phyloP scores from a whole-genome alignment of 768 basidiomycete species.

The Trametes punicea region DNA sequence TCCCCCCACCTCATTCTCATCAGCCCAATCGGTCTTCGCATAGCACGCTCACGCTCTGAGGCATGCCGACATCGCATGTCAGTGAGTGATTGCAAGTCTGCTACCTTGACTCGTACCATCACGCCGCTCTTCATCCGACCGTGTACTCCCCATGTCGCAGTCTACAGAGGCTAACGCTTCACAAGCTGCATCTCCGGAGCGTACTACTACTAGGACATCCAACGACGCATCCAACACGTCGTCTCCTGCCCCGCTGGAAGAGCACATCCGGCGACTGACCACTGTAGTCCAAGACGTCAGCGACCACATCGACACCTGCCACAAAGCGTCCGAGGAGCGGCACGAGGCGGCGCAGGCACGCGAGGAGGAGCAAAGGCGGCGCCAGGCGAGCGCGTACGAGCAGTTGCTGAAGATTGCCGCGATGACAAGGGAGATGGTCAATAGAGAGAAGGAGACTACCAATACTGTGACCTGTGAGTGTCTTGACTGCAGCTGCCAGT shows the following conservation, averaged over 20 bases:
- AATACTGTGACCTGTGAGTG: slow-evolving; percentile 1
- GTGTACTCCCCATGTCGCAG: too few relatives aligned
- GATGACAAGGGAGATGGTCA: slow-evolving; percentile 1
- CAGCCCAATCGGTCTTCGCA: too few relatives aligned
- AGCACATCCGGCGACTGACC: slow-evolving; percentile 12
- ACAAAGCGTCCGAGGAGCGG: slow-evolving; percentile 1
- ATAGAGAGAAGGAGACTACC: slow-evolving; percentile 1
- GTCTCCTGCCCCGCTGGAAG: slow-evolving; percentile 2
- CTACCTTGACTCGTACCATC: neutral
- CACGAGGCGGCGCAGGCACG: neutral
- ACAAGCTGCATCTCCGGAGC: too few relatives aligned
- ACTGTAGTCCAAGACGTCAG: slow-evolving; percentile 3
- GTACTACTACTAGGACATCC: too few relatives aligned
- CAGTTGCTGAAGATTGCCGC: slow-evolving; percentile 8
- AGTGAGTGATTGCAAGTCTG: too few relatives aligned
- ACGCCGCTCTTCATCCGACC: neutral
- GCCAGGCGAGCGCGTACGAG: slow-evolving; percentile 1
- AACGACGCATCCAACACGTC: neutral
- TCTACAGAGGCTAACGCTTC: too few relatives aligned
- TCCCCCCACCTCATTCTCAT: neutral
- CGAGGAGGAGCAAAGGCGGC: neutral
- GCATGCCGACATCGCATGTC: too few relatives aligned
- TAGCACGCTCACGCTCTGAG: too few relatives aligned
- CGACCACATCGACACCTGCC: slow-evolving; percentile 1
- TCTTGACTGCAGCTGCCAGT: too few relatives aligned